Evolutionary conservation across 768 basidiomycete species (phyloP).

Genomic region (Rhizopogon rudus): DNA sequence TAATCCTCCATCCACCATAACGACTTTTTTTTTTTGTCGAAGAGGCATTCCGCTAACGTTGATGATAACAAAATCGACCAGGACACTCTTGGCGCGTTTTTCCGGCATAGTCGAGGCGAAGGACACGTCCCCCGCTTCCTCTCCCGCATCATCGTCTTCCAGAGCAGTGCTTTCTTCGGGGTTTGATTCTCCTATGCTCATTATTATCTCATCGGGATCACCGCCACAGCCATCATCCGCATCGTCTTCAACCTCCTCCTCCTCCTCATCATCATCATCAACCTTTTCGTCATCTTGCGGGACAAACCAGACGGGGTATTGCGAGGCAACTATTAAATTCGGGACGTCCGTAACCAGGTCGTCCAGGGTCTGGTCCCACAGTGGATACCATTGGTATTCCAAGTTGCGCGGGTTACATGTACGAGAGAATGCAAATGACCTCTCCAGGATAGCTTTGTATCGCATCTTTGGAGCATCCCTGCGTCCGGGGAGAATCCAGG

Average conservation of each 20-base stretch:
- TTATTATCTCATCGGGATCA: no score
- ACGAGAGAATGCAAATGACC: no score
- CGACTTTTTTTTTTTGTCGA: neutral
- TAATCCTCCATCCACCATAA: neutral
- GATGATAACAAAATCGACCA: neutral
- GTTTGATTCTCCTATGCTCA: no score
- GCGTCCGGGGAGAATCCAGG: no score
- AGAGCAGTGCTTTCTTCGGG: no score
- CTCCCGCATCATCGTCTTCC: no score
- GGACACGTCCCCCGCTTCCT: neutral
- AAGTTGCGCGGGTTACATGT: neutral
- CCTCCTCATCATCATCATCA: no score
- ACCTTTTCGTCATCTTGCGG: no score
- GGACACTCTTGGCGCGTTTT: neutral
- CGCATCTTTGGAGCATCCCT: no score
- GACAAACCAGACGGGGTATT: neutral
- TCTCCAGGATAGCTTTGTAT: no score
- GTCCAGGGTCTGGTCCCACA: neutral
- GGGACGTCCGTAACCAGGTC: neutral
- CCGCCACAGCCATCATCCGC: no score
- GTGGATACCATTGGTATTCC: neutral
- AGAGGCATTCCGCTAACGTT: neutral
- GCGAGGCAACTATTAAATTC: neutral
- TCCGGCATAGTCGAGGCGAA: neutral
- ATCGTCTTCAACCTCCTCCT: no score